Conservation (phyloP, 1,139 yeast genomes). For the Yamadazyma atlantica region DNA sequence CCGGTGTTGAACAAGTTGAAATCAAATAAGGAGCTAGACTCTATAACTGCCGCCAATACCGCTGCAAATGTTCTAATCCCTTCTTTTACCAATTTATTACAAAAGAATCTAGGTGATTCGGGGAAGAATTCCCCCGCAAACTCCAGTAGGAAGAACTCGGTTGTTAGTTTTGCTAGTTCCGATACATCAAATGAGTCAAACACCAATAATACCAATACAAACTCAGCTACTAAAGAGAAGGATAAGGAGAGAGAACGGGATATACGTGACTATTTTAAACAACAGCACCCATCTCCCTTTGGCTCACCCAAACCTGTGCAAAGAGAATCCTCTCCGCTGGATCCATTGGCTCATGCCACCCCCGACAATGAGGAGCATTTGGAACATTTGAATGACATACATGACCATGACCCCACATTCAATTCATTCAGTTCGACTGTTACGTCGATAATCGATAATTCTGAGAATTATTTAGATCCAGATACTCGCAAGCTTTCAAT, state of each 20-base stretch:
- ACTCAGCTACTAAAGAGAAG: background rate
- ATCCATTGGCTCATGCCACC: background rate
- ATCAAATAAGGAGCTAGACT: conserved; percentile 43
- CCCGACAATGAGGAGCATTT: background rate
- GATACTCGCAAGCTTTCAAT: conserved; percentile 1
- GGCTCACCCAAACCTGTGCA: background rate
- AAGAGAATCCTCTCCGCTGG: background rate
- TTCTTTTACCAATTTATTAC: conserved; percentile 40
- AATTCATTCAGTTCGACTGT: conserved; percentile 11
- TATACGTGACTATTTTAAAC: background rate
- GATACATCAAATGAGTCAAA: conserved; percentile 20
- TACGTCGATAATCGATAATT: conserved; percentile 7
- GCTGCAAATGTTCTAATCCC: conserved; percentile 52
- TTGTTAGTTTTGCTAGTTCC: conserved; percentile 48
- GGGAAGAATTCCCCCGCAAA: conserved; percentile 32
- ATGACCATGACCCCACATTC: conserved; percentile 9
- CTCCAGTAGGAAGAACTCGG: conserved; percentile 44
- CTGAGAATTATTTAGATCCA: background rate
- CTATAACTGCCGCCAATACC: conserved; percentile 49
- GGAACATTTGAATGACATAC: background rate
- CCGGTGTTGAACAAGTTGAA: conserved; percentile 43
- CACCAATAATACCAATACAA: background rate
- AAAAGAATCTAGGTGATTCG: conserved; percentile 34
- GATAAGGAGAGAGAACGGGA: background rate
- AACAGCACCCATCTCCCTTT: background rate